These are phyloP conservation scores for Choiromyces venosus DNA, from an alignment of 495 filamentous ascomycete species.

Conservation along the genomic window DNA sequence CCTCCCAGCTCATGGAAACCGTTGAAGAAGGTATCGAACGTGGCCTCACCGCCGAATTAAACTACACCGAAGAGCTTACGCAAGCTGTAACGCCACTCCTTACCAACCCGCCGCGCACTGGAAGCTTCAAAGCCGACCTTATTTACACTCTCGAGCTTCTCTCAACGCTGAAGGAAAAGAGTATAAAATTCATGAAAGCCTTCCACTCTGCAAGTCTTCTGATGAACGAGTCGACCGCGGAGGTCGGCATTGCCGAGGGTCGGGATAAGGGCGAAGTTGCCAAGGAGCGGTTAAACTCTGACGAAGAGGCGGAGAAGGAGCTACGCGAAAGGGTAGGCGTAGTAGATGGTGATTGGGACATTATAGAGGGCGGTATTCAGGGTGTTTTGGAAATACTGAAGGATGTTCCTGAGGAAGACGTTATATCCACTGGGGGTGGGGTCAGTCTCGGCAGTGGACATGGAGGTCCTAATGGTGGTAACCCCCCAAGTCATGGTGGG, in stretches of 20 bases:
- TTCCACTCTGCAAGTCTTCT: constrained; percentile 38
- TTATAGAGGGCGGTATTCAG: constrained; percentile 18
- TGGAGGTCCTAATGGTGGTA: neutral
- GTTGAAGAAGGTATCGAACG: constrained; percentile 41
- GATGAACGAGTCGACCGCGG: constrained; percentile 22
- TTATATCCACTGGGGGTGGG: neutral
- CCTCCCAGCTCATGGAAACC: constrained; percentile 31
- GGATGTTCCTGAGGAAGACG: constrained; percentile 11
- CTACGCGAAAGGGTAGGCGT: constrained; percentile 37
- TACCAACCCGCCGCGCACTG: constrained; percentile 12
- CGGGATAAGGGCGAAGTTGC: constrained; percentile 27
- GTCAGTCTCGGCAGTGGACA: constrained; percentile 11
- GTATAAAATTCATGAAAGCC: constrained; percentile 38
- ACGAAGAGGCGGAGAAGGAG: constrained; percentile 38
- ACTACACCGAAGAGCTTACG: constrained; percentile 38
- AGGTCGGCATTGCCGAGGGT: constrained; percentile 40
- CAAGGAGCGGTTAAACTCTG: constrained; percentile 30
- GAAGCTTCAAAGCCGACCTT: constrained; percentile 29
- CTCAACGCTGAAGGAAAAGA: constrained; percentile 23
- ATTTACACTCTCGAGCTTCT: constrained; percentile 30
- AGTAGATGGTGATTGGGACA: constrained; percentile 33
- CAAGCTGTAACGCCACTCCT: constrained; percentile 32
- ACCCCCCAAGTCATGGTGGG: neutral
- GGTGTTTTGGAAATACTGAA: constrained; percentile 22
- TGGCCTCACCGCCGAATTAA: constrained; percentile 41